Evolutionary conservation across 371 early-diverging fungal species (phyloP).

Genomic region (Rozella allomycis): DNA sequence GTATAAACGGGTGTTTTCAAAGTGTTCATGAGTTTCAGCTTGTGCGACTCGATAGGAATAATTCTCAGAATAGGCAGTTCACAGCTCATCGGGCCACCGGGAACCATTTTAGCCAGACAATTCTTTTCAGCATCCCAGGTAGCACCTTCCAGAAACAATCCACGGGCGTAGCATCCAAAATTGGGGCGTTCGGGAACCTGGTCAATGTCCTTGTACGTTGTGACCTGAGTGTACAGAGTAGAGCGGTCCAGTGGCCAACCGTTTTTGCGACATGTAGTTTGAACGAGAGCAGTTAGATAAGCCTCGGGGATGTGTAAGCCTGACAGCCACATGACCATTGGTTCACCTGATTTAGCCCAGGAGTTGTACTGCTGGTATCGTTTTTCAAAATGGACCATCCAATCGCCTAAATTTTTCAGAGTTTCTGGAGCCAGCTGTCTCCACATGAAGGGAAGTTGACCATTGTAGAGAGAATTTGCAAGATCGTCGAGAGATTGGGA

Average conservation of each 20-base stretch:
- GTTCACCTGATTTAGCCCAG: constrained; percentile 35
- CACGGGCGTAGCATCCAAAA: constrained; percentile 25
- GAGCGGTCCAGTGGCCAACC: constrained; percentile 34
- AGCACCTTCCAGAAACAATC: constrained; percentile 32
- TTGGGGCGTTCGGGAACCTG: constrained; percentile 24
- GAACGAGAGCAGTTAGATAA: constrained; percentile 31
- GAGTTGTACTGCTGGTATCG: constrained; percentile 19
- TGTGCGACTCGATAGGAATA: constrained; percentile 28
- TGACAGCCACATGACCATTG: constrained; percentile 28
- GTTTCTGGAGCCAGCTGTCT: constrained; percentile 27
- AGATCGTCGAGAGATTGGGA: constrained; percentile 28
- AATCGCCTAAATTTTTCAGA: constrained; percentile 25
- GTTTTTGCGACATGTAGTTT: constrained; percentile 27
- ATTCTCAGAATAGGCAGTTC: constrained; percentile 30
- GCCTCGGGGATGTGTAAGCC: constrained; percentile 33
- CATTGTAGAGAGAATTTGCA: constrained; percentile 27
- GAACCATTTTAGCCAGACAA: constrained; percentile 15
- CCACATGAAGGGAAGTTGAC: constrained; percentile 23
- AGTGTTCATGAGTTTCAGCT: constrained; percentile 29
- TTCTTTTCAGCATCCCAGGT: constrained; percentile 21
- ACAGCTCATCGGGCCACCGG: constrained; percentile 19
- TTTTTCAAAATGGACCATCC: constrained; percentile 32
- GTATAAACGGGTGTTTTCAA: constrained; percentile 36
- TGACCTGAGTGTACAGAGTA: constrained; percentile 33
- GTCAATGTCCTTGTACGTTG: constrained; percentile 16